phyloP scores from a whole-genome alignment of 2,329 filamentous ascomycete genomes.

The Sclerotiophoma versabilis region DNA sequence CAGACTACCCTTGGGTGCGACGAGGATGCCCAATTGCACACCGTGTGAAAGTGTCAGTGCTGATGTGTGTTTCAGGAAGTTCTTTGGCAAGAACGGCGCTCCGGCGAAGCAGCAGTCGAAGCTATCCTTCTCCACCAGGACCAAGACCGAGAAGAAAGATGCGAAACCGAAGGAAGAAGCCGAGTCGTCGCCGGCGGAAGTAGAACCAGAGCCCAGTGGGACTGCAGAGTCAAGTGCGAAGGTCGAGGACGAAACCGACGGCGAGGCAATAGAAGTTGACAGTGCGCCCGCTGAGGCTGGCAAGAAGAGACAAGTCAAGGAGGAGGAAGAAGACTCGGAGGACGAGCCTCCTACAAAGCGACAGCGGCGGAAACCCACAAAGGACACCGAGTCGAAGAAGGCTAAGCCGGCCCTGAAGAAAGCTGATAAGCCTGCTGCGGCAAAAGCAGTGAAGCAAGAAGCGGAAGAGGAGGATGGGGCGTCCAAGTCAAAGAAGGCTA shows the following conservation, averaged over 20 bases:
- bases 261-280: constrained; percentile 36
- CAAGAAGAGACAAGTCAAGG: constrained; percentile 38
- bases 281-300: constrained; percentile 24
- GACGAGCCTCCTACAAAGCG: constrained; percentile 48
- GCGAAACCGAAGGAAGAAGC: constrained; percentile 28
- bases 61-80: constrained; percentile 68
- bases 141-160: constrained; percentile 52
- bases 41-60: background rate
- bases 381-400: constrained; percentile 23
- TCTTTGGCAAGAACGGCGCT: constrained; percentile 74
- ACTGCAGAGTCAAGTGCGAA: constrained; percentile 26
- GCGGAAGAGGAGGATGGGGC: constrained; percentile 32
- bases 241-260: constrained; percentile 29
- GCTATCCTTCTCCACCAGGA: constrained; percentile 71
- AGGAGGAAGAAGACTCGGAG: constrained; percentile 44
- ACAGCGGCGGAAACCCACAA: constrained; percentile 41
- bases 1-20: constrained; percentile 78
- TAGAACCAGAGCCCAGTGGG: constrained; percentile 23
- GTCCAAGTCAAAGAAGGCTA: constrained; percentile 21
- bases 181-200: constrained; percentile 27
- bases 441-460: constrained; percentile 19
- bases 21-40: constrained; percentile 11
- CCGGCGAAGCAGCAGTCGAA: constrained; percentile 77
- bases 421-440: constrained; percentile 19
- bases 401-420: constrained; percentile 20